Conservation (phyloP, 345 rosid genomes). For the Rubroshorea leprosula region DNA sequence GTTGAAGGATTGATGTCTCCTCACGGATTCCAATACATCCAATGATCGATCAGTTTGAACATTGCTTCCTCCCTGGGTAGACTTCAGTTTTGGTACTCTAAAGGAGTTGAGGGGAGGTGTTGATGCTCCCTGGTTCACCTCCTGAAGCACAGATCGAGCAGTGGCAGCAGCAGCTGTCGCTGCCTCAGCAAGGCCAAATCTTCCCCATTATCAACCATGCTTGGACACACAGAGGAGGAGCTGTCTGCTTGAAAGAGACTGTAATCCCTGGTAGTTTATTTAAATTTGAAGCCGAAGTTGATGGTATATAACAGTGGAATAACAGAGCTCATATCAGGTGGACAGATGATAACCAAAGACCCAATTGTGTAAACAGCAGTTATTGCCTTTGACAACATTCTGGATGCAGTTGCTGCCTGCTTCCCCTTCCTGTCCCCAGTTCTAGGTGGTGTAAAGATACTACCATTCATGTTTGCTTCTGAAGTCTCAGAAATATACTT, state of each 20-base stretch:
- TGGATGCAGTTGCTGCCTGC: constrained; percentile 29
- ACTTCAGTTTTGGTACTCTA: constrained; percentile 62
- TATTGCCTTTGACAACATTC: constrained; percentile 46
- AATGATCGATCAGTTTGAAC: constrained; percentile 37
- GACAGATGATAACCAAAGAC: constrained; percentile 64
- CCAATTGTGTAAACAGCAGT: constrained; percentile 75
- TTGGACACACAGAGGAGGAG: constrained; percentile 68
- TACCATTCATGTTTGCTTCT: constrained; percentile 29
- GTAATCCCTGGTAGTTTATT: constrained; percentile 48
- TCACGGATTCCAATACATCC: constrained; percentile 68
- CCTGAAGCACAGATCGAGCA: constrained; percentile 66
- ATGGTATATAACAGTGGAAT: constrained; percentile 67
- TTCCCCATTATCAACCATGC: constrained; percentile 95
- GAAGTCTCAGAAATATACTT: constrained; percentile 43
- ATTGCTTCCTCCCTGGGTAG: constrained; percentile 30
- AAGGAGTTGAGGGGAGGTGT: constrained; percentile 74
- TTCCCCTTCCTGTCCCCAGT: constrained; percentile 46
- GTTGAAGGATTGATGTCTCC: constrained; percentile 57
- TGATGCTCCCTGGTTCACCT: constrained; percentile 49
- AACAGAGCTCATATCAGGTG: constrained; percentile 54
- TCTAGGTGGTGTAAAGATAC: constrained; percentile 63
- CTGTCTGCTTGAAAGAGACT: constrained; percentile 53
- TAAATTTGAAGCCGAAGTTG: constrained; percentile 65
- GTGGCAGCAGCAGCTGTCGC: constrained; percentile 57
- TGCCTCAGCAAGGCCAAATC: constrained; percentile 80